Evolutionary conservation across 306 rosid species (phyloP).

Genomic region (Casuarina cunninghamiana): DNA sequence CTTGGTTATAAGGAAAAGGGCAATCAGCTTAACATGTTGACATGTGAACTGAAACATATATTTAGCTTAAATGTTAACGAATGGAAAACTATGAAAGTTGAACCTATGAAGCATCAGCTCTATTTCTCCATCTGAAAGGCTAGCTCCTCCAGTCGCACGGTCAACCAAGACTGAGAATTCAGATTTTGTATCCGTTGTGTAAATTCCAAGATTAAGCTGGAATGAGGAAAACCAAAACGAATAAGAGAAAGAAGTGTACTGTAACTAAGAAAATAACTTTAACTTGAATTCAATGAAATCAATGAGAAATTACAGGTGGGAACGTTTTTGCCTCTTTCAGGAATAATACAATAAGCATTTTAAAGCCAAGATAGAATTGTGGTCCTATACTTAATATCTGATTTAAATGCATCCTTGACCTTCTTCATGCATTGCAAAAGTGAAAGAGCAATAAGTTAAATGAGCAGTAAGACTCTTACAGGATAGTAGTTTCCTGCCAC

Average conservation of each 20-base stretch:
- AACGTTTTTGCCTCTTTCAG: background rate
- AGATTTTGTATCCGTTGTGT: constrained; percentile 54
- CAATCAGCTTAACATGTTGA: constrained; percentile 7
- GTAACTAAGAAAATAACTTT: constrained; percentile 1
- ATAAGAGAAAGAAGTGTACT: background rate
- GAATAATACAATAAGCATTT: background rate
- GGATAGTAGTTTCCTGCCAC: constrained; percentile 94
- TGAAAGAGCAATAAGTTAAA: background rate
- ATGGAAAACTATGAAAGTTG: background rate
- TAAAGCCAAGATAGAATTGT: background rate
- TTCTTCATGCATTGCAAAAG: background rate
- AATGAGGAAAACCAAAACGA: background rate
- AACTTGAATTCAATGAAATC: background rate
- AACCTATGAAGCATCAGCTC: constrained; percentile 96
- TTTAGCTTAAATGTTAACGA: constrained; percentile 8
- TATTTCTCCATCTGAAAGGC: constrained; percentile 77
- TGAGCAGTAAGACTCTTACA: constrained; percentile 40
- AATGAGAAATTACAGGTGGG: background rate
- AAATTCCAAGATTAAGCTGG: constrained; percentile 90
- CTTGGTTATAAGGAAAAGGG: constrained; percentile 29
- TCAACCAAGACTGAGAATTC: constrained; percentile 88
- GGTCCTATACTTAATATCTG: background rate
- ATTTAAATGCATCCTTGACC: background rate
- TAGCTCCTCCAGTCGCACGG: constrained; percentile 84
- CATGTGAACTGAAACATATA: background rate